Evolutionary conservation across 148 eudicot genomes (phyloP).

Genomic region (Persicaria maculosa): DNA sequence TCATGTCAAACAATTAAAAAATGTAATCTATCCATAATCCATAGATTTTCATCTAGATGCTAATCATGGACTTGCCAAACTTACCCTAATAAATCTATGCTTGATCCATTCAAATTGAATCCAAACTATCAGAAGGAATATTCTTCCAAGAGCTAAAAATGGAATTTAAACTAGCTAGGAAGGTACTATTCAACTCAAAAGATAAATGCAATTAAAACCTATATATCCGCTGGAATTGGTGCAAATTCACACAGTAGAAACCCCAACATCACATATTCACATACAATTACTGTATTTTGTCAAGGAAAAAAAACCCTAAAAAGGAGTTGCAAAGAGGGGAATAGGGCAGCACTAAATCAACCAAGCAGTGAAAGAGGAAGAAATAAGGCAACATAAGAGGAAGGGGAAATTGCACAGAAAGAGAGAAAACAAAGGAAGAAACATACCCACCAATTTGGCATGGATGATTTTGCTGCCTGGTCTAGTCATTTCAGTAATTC

Average conservation of each 20-base stretch:
- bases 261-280: neutral
- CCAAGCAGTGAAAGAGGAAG: neutral
- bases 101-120: neutral
- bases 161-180: neutral
- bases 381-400: too few species aligned
- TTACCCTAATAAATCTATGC: too few species aligned
- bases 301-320: neutral
- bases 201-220: neutral
- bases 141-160: neutral
- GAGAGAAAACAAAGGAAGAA: neutral
- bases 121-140: neutral
- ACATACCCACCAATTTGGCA: constrained; percentile 41
- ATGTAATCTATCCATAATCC: too few species aligned
- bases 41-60: too few species aligned
- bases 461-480: constrained; percentile 33
- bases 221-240: neutral
- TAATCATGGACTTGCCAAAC: too few species aligned
- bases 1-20: too few species aligned
- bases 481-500: constrained; percentile 23
- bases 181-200: too few species aligned
- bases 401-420: neutral
- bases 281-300: too few species aligned
- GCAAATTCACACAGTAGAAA: neutral
- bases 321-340: neutral
- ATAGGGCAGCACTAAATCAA: neutral